Conservation (phyloP, 345 rosid species). For the Salix brachista region DNA sequence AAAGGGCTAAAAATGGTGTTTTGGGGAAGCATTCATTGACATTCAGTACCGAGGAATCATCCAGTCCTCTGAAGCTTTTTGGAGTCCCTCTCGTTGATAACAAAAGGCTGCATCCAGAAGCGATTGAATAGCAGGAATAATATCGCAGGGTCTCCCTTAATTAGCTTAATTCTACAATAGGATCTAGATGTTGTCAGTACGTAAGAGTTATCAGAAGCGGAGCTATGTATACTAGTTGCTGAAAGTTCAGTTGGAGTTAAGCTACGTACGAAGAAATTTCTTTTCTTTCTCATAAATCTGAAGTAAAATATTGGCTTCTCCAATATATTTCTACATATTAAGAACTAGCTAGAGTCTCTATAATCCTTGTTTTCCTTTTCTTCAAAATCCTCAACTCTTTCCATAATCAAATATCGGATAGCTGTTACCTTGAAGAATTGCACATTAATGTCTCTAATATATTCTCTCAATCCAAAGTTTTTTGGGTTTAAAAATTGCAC, state of each 20-base stretch:
- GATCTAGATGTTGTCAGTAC: neutral
- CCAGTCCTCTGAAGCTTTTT: constrained; percentile 39
- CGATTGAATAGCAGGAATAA: constrained; percentile 14
- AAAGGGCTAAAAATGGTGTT: neutral
- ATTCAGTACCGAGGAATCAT: constrained; percentile 18
- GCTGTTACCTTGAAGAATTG: neutral
- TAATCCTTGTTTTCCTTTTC: neutral
- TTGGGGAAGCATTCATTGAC: constrained; percentile 9
- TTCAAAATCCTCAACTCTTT: neutral
- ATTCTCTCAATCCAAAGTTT: too few relatives aligned
- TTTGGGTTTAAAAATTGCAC: too few relatives aligned
- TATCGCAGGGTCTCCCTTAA: neutral
- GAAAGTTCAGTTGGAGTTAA: neutral
- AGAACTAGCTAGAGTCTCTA: neutral
- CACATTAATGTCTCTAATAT: too few relatives aligned
- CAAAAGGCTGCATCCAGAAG: constrained; percentile 46
- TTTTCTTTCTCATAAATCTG: neutral
- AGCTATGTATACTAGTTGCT: neutral
- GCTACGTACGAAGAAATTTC: neutral
- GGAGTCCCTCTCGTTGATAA: constrained; percentile 45
- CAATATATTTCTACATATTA: neutral
- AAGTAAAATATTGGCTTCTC: neutral
- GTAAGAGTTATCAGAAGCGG: neutral
- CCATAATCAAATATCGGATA: neutral
- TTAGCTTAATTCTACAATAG: neutral